Percentiles rank a stretch among this genome's conserved stretches.
Conservation (phyloP, 1,139 yeast genomes). For the Taphrina flavorubra region DNA sequence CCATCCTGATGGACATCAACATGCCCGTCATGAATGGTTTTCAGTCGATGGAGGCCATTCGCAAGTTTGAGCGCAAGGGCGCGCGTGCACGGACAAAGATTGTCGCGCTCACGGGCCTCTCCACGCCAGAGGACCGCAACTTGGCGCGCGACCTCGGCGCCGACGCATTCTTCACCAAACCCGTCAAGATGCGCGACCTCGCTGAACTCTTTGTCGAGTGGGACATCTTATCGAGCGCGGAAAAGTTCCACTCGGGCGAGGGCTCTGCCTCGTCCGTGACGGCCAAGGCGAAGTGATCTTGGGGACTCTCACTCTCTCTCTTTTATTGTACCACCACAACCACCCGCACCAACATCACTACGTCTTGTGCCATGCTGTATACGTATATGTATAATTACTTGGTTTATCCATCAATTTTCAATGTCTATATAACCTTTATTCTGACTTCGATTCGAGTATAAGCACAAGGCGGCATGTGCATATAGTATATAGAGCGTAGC, state of each 20-base stretch:
- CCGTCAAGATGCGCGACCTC: conserved; percentile 58
- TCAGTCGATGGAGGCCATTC: conserved; percentile 82
- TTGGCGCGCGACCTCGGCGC: conserved; percentile 83
- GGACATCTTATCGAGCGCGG: conserved; percentile 3
- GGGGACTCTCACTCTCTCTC: no score
- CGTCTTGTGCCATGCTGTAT: no score
- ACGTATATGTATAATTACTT: no score
- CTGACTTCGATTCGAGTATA: neutral
- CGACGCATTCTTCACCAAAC: conserved; percentile 89
- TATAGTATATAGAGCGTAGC: neutral
- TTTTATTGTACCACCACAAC: no score
- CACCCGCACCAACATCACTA: no score
- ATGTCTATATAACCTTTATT: neutral
- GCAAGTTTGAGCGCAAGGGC: conserved; percentile 83
- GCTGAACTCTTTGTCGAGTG: conserved; percentile 17
- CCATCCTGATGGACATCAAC: conserved; percentile 88
- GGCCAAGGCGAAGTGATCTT: neutral
- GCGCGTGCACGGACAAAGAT: conserved; percentile 81
- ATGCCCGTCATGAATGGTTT: conserved; percentile 97
- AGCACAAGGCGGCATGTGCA: neutral
- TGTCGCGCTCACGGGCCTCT: conserved; percentile 88
- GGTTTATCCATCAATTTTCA: neutral
- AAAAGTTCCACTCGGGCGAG: neutral
- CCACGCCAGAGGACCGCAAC: conserved; percentile 89
- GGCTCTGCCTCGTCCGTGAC: conserved; percentile 3